Evolutionary conservation across 306 rosid genomes (phyloP).

Genomic region (Fagus crenata): DNA sequence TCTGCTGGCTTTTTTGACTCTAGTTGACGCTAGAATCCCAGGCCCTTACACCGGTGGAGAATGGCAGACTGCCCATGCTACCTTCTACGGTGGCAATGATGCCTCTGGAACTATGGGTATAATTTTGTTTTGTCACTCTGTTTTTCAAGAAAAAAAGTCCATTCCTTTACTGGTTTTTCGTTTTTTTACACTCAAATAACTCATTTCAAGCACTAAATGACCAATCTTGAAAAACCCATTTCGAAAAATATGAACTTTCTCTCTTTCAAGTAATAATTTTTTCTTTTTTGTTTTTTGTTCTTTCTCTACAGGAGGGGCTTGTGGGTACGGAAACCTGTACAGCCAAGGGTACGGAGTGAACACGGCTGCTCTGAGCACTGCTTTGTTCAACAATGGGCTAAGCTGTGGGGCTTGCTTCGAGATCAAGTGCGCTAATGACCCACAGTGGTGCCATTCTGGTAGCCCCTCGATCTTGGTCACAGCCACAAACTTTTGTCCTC

Average conservation of each 20-base stretch:
- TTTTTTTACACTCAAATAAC: too few relatives aligned
- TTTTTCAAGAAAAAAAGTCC: background rate
- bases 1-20: conserved; percentile 26
- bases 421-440: conserved; percentile 58
- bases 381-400: conserved; percentile 66
- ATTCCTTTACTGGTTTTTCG: too few relatives aligned
- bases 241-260: background rate
- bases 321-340: conserved; percentile 81
- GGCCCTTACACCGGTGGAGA: conserved; percentile 48
- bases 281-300: background rate
- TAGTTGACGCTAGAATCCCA: conserved; percentile 37
- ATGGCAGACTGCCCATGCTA: conserved; percentile 84
- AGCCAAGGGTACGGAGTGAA: conserved; percentile 83
- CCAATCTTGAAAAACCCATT: background rate
- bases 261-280: background rate
- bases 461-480: conserved; percentile 73
- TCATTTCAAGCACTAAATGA: too few relatives aligned
- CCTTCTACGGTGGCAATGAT: conserved; percentile 83
- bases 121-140: background rate
- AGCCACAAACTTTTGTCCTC: conserved; percentile 77
- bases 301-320: conserved; percentile 69
- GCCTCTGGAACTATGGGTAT: conserved; percentile 95
- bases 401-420: conserved; percentile 89
- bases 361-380: conserved; percentile 90
- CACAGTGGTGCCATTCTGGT: conserved; percentile 77